These are phyloP conservation scores for Zoysia pacifica DNA, from an alignment of 176 grass and related monocot genomes.

Conservation along the genomic window DNA sequence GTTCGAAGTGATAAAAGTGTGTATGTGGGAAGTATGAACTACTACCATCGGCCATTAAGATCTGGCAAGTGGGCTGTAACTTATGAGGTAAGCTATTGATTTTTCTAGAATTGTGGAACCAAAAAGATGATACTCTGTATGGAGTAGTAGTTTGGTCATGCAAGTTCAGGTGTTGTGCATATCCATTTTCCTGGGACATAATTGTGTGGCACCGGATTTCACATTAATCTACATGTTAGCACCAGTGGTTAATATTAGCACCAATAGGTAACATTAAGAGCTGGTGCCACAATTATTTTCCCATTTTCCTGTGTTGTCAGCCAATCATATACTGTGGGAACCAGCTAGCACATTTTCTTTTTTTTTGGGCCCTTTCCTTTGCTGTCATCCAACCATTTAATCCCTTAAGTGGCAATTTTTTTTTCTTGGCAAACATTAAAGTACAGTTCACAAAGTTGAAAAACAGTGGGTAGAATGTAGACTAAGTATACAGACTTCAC, in stretches of 20 bases:
- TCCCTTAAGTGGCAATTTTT: background rate
- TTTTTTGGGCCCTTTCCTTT: too few species aligned
- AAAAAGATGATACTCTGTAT: background rate
- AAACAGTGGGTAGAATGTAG: background rate
- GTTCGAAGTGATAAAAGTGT: constrained; percentile 62
- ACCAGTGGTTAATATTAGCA: too few species aligned
- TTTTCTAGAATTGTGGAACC: constrained; percentile 25
- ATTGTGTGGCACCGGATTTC: too few species aligned
- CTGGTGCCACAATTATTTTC: too few species aligned
- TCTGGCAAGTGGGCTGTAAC: constrained; percentile 97
- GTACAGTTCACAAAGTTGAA: background rate
- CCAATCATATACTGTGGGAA: too few species aligned
- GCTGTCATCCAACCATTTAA: too few species aligned
- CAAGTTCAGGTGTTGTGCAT: background rate
- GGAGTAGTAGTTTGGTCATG: background rate
- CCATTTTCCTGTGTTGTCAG: too few species aligned
- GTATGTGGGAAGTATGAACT: constrained; percentile 95
- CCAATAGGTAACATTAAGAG: too few species aligned
- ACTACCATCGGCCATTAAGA: constrained; percentile 84
- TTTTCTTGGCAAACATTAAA: background rate
- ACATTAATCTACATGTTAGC: too few species aligned
- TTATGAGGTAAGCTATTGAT: constrained; percentile 71
- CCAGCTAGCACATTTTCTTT: too few species aligned
- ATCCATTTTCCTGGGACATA: too few species aligned
- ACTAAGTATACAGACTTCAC: background rate